Conservation (phyloP, 768 basidiomycete species). For the Pisolithus albus region DNA sequence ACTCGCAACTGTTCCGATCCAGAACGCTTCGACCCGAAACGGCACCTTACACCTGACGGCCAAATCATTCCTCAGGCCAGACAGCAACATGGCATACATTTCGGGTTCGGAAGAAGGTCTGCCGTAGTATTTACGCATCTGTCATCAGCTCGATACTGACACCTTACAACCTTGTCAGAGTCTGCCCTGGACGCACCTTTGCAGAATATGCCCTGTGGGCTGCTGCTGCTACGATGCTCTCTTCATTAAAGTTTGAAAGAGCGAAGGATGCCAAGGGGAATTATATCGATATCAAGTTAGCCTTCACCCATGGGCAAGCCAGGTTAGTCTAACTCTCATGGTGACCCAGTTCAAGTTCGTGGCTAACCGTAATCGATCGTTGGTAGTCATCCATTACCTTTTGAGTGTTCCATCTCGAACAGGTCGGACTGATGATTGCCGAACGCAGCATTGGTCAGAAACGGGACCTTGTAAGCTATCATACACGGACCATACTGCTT, state of each 20-base stretch:
- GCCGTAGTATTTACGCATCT: background rate
- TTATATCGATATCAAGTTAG: background rate
- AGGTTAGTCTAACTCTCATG: background rate
- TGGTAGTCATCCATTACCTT: conserved; percentile 1
- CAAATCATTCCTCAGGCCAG: background rate
- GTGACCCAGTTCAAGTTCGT: background rate
- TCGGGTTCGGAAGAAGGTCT: conserved; percentile 2
- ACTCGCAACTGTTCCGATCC: background rate
- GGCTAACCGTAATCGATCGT: background rate
- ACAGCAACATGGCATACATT: background rate
- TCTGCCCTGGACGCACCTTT: background rate
- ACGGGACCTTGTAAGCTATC: too few relatives aligned
- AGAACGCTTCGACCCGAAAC: background rate
- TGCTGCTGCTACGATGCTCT: background rate
- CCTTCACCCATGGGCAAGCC: background rate
- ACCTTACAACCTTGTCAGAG: background rate
- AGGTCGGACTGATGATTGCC: background rate
- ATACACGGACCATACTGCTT: too few relatives aligned
- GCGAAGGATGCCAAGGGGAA: conserved; percentile 2
- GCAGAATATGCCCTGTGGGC: background rate
- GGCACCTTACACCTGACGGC: background rate
- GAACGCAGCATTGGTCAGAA: too few relatives aligned
- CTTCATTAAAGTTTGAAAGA: background rate
- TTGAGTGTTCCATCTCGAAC: background rate
- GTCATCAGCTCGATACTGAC: background rate